phyloP scores from a whole-genome alignment of 2,329 filamentous ascomycete species.

The Diaporthe batatas region DNA sequence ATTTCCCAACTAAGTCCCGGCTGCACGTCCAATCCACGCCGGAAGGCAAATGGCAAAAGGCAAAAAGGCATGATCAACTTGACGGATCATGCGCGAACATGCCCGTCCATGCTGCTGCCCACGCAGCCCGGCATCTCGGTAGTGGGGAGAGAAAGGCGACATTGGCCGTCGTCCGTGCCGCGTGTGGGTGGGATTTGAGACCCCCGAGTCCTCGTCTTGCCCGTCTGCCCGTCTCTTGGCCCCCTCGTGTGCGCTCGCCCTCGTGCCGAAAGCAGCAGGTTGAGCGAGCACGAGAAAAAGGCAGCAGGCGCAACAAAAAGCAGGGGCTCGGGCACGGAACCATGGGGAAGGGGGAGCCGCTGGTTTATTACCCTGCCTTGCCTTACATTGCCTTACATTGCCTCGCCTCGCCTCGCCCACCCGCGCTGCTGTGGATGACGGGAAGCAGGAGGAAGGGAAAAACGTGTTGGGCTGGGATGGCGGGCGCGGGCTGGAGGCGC shows the following conservation, averaged over 20 bases:
- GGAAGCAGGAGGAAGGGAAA: slow-evolving; percentile 26
- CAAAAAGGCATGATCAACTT: slow-evolving; percentile 19
- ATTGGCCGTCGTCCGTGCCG: background rate
- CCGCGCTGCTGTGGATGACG: slow-evolving; percentile 41
- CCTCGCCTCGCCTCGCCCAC: slow-evolving; percentile 20
- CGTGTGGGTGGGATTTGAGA: background rate
- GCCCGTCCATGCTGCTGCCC: slow-evolving; percentile 12
- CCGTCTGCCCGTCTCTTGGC: background rate
- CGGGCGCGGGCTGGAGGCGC: slow-evolving; percentile 6
- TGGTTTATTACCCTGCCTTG: slow-evolving; percentile 1
- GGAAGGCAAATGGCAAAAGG: background rate
- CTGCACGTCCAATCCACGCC: no score
- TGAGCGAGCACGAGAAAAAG: slow-evolving; percentile 1
- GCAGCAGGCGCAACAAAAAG: background rate
- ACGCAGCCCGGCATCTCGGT: slow-evolving; percentile 5
- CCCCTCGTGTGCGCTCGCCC: background rate
- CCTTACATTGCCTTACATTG: slow-evolving; percentile 26
- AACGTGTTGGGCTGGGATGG: slow-evolving; percentile 36
- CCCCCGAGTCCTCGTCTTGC: background rate
- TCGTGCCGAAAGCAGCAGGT: slow-evolving; percentile 17
- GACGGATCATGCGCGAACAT: slow-evolving; percentile 27
- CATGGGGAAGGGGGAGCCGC: background rate
- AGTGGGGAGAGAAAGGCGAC: background rate
- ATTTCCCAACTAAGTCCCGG: background rate
- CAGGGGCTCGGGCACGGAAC: background rate